Evolutionary conservation across 768 basidiomycete species (phyloP), one percentile per base, ranked within the genome.

Genomic region (Lentinula edodes): DNA sequence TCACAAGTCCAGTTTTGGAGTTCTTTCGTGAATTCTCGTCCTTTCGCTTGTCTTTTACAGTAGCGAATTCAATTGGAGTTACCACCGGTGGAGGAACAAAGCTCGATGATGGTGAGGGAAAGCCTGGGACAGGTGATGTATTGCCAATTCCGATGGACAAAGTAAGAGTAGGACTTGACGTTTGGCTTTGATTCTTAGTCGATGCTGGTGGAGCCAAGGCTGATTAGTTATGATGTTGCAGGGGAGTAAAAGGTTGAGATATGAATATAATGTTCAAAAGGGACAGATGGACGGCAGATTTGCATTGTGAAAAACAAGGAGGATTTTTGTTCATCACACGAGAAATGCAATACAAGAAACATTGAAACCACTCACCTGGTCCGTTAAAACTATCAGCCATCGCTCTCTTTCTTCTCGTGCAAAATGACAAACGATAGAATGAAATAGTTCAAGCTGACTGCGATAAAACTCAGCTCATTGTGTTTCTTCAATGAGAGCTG

Each of bases 101-200:
- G n/a, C 38, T 42, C 7, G 58, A 59, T 4, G 58, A 59, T 32
- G 58, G 58, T 20, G 58, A 59, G 6, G 58, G 58, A 34, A 59
- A 59, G 55, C 55, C 55, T 56, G 55, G 54, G 18, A 42, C 54
- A 55, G 54, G 55, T 39, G 55, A 7, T 42, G 38, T 41, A 15
- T 56, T 56, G 23, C 39, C 41, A 42, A 56, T 42, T 35, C 51
- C 51, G 15, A 54, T 41, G 13, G 38, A 41, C 23, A 56, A 28
- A 10, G 55, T 56, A 15, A 56, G 55, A 9, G 55, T 56, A 9
- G 55, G 43, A 23, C 36, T 41, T 42, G 55, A 13, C 2, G 5
- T 52, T n/a, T 13, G 51, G 51, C 28, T 52, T 18, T 15, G 51
- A 8, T 13, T 52, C 35, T 52, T 35, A 34, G 34, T 52, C 32